phyloP scores from a whole-genome alignment of 1,139 yeast genomes.

The Schwanniomyces etchellsii region DNA sequence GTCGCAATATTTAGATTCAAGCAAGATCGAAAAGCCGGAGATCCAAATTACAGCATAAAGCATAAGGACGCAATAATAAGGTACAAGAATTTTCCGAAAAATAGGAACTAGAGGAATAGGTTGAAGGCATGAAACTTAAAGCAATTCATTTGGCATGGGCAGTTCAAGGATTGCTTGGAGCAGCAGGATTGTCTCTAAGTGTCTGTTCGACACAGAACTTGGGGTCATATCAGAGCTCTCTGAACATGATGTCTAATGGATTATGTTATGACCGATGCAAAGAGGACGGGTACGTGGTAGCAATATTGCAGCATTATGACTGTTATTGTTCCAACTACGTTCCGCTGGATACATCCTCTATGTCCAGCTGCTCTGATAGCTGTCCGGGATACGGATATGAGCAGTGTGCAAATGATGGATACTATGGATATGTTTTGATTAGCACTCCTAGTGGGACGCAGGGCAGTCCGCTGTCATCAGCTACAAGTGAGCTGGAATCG shows the following conservation, averaged over 20 bases:
- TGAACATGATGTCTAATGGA: constrained; percentile 47
- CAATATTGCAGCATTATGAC: constrained; percentile 42
- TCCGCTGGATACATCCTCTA: constrained; percentile 34
- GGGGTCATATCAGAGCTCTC: constrained; percentile 15
- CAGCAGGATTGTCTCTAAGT: constrained; percentile 14
- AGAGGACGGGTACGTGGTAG: constrained; percentile 44
- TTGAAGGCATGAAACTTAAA: no score
- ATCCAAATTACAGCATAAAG: no score
- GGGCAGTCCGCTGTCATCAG: constrained; percentile 7
- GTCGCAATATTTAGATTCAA: no score
- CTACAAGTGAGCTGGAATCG: constrained; percentile 2
- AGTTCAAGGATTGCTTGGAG: no score
- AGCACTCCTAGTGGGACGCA: constrained; percentile 17
- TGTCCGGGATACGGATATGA: constrained; percentile 49
- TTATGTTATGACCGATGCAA: constrained; percentile 44
- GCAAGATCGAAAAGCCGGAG: no score
- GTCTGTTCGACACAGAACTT: constrained; percentile 45
- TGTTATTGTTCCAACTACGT: constrained; percentile 61
- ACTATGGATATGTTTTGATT: constrained; percentile 31
- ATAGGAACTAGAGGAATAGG: no score
- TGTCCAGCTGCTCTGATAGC: constrained; percentile 32
- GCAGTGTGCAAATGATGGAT: constrained; percentile 28
- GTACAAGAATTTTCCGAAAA: no score
- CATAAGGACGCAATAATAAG: no score
- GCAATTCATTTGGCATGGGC: no score